Conservation (phyloP, 1,284 basidiomycete genomes). For the Violaceomyces palustris region DNA sequence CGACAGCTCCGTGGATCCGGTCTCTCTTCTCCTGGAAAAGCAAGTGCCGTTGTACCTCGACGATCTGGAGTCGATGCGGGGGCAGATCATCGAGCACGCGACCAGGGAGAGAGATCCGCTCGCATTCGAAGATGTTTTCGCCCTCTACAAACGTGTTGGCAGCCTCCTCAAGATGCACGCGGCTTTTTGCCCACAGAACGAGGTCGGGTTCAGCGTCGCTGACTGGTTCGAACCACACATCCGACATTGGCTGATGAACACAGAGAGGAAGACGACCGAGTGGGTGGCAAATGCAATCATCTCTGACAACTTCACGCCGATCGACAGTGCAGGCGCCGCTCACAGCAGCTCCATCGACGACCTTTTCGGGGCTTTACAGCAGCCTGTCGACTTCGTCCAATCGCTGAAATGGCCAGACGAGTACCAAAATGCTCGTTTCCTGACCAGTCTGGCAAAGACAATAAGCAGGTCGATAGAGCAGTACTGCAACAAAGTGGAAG, state of each 20-base stretch:
- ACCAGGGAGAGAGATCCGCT: constrained; percentile 30
- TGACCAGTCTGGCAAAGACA: constrained; percentile 70
- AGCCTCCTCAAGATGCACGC: constrained; percentile 69
- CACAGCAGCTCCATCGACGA: constrained; percentile 95
- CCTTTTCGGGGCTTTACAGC: constrained; percentile 86
- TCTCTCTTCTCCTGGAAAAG: constrained; percentile 70
- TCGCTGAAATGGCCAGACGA: constrained; percentile 87
- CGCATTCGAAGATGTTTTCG: constrained; percentile 66
- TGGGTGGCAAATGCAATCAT: constrained; percentile 65
- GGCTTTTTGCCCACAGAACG: constrained; percentile 69
- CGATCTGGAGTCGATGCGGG: constrained; percentile 60
- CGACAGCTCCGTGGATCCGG: constrained; percentile 53
- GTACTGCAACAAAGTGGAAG: constrained; percentile 82
- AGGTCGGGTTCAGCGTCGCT: constrained; percentile 25
- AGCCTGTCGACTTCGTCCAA: constrained; percentile 80
- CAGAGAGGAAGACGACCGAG: constrained; percentile 80
- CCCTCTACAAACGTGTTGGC: constrained; percentile 72
- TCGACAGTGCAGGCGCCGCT: constrained; percentile 63
- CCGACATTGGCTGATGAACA: constrained; percentile 80
- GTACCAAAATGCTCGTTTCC: constrained; percentile 82
- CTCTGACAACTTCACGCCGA: constrained; percentile 58
- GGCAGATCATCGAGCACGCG: constrained; percentile 40
- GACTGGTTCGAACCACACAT: constrained; percentile 83
- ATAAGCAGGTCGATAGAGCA: constrained; percentile 86
- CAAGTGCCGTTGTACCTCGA: constrained; percentile 69